phyloP scores from a whole-genome alignment of 192 early-diverging fungal species.

The Coemansia interrupta region DNA sequence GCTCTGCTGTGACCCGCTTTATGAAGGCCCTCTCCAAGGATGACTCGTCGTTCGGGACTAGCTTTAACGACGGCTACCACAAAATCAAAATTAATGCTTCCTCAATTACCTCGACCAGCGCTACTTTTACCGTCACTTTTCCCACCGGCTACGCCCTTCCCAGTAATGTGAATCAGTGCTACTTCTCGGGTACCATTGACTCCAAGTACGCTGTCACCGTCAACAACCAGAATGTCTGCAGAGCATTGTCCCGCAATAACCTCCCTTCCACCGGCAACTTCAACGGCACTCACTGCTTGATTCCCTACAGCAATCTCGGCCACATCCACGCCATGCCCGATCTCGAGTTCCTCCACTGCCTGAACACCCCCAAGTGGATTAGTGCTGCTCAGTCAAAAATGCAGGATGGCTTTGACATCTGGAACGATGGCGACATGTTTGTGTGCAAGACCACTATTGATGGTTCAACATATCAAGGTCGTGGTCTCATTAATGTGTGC shows the following conservation, averaged over 20 bases:
- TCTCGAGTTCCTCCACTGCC: not conserved
- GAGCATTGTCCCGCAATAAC: not conserved
- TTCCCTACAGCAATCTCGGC: not conserved
- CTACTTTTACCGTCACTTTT: not conserved
- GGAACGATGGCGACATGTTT: not conserved
- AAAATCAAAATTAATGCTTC: not conserved
- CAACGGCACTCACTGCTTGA: constrained; percentile 3
- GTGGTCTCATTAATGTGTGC: not conserved
- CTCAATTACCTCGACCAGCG: not conserved
- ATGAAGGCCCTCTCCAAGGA: not conserved
- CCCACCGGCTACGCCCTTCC: not conserved
- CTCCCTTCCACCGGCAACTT: not conserved
- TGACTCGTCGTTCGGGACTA: not conserved
- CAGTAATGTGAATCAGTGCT: not conserved
- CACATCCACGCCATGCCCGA: not conserved
- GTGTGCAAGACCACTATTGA: not conserved
- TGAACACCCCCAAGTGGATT: not conserved
- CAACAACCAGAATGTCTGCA: not conserved
- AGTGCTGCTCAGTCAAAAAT: not conserved
- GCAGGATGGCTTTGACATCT: not conserved
- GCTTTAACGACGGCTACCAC: not conserved
- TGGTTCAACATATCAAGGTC: not conserved
- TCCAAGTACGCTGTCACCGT: not conserved
- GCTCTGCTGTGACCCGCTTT: no score
- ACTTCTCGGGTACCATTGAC: not conserved